A percentile compares a stretch with the other conserved stretches of the same genome.
Conservation (phyloP, 805 yeast species). For the Starmerella scarabaei region DNA sequence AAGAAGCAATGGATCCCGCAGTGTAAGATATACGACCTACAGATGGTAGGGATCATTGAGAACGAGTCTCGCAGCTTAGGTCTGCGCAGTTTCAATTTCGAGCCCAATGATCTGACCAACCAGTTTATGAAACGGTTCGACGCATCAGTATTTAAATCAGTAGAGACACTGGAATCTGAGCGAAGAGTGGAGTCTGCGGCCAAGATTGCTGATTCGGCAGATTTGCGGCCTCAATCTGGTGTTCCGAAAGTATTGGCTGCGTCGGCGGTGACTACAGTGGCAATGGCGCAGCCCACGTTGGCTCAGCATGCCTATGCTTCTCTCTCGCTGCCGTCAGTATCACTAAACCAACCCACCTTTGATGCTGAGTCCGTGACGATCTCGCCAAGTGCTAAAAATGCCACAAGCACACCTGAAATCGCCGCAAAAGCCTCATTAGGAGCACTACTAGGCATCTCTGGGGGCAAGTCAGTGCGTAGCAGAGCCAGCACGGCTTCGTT, state of each 20-base stretch:
- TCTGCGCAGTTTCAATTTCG: constrained; percentile 42
- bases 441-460: background rate
- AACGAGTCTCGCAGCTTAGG: constrained; percentile 63
- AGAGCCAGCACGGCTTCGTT: background rate
- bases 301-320: no score
- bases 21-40: constrained; percentile 86
- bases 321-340: no score
- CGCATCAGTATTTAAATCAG: constrained; percentile 35
- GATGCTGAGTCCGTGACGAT: background rate
- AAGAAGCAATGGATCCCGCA: constrained; percentile 68
- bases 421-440: constrained; percentile 1
- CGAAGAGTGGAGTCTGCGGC: constrained; percentile 21
- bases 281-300: background rate
- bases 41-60: constrained; percentile 97
- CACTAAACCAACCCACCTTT: background rate
- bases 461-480: background rate
- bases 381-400: background rate
- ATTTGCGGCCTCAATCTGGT: constrained; percentile 3
- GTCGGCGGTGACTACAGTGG: constrained; percentile 7
- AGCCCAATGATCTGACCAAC: constrained; percentile 17
- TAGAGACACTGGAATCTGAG: constrained; percentile 15
- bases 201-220: constrained; percentile 20
- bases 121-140: constrained; percentile 52
- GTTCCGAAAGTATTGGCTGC: constrained; percentile 1
- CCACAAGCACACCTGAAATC: background rate